Base-by-base conservation (phyloP, 225 moss, liverwort and hornwort genomes). In the Anthoceros angustus region DNA sequence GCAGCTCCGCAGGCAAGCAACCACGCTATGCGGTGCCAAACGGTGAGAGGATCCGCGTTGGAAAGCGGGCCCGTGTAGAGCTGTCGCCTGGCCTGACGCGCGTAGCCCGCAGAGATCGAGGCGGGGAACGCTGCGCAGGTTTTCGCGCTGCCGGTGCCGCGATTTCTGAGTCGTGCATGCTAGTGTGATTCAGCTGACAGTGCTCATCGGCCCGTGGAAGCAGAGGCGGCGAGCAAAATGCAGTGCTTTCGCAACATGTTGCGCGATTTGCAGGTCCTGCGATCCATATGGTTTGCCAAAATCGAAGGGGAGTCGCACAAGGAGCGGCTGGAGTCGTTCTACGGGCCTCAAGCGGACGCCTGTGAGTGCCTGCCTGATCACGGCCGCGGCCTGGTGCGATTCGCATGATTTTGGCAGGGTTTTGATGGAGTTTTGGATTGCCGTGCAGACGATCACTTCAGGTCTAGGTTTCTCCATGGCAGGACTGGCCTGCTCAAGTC, bases 321-420 rank as follows among this genome's bases (percentile, higher is more conserved):
- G 87, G 86, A 94, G 68, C 86, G 90, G 42, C 84, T 94, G 1
- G 94, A 94, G 74, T 79, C 84, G 45, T 90, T 87, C 77, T 90
- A 88, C 61, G 90, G 83, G 55, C 94, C 94, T 5, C 94, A 94
- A 76, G 87, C 94, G 39, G 86, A 82, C 46, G 76, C 79, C 10
- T 90, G 85, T 87, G 72, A 68, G 83, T 64, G 12, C 42, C 41
- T 42, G 40, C 62, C 39, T 16, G 12, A 41, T 63, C 16, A 9
- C 43, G 50, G 62, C 26, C 38, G 62, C 43, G 8, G 14, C 12
- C 12, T 25, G 18, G 40, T 63, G 6, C 40, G 18, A 24, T 40
- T 0, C 10, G 39, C 5, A 8, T 25, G 16, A 12, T 7, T 43
- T 18, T 25, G 21, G 41, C 14, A 25, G 12, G 12, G 25, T 11